Conservation (phyloP, 116 monocot genomes). For the Papilionanthe hybrid region DNA sequence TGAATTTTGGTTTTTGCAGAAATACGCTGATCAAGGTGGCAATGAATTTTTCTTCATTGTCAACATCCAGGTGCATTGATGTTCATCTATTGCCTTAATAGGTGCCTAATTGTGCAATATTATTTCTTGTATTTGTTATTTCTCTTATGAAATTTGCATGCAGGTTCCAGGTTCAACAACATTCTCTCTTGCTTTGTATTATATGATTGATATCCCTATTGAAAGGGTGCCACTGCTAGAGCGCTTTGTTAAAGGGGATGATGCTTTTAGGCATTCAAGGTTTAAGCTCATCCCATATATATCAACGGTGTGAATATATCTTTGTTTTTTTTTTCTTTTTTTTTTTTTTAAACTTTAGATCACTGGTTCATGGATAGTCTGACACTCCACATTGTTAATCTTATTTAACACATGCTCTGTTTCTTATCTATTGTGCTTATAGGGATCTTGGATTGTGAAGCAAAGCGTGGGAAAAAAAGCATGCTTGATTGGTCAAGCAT, state of each 20-base stretch:
- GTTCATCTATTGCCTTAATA: not conserved
- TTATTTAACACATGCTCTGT: not conserved
- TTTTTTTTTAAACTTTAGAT: not conserved
- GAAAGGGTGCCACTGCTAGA: slow-evolving; percentile 67
- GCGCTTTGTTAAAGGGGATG: slow-evolving; percentile 77
- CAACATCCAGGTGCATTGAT: slow-evolving; percentile 67
- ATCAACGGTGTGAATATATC: slow-evolving; percentile 48
- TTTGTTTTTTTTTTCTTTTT: not conserved
- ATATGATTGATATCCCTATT: slow-evolving; percentile 66
- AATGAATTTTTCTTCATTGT: slow-evolving; percentile 84
- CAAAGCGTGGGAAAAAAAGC: slow-evolving; percentile 96
- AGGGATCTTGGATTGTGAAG: slow-evolving; percentile 96
- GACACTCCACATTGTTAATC: not conserved
- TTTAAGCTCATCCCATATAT: slow-evolving; percentile 97
- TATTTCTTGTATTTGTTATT: not conserved
- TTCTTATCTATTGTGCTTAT: slow-evolving; percentile 9
- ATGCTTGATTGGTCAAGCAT: slow-evolving; percentile 80
- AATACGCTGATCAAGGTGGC: slow-evolving; percentile 77
- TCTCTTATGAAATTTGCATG: not conserved
- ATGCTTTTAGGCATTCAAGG: slow-evolving; percentile 79
- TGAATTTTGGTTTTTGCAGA: slow-evolving; percentile 35
- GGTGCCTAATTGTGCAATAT: not conserved
- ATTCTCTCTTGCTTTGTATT: slow-evolving; percentile 74
- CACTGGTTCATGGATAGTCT: not conserved
- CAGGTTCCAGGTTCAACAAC: slow-evolving; percentile 94